Evolutionary conservation across 495 filamentous ascomycete species (phyloP).

Genomic region (Penicillium chermesinum): DNA sequence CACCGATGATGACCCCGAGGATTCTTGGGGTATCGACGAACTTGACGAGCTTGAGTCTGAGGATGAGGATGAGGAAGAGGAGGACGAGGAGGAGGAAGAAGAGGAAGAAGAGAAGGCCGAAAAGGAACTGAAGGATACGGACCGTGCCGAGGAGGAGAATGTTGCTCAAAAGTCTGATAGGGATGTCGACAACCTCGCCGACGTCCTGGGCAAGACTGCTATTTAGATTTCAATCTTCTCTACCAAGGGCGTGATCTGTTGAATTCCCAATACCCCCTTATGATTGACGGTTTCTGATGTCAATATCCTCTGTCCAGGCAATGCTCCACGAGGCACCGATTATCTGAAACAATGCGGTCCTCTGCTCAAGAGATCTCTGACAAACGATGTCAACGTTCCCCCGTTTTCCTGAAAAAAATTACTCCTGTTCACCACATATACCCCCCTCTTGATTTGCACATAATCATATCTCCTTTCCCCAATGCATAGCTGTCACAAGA

Average conservation of each 20-base stretch:
- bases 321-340: background rate
- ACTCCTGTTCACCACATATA: conserved; percentile 22
- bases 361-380: conserved; percentile 13
- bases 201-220: conserved; percentile 63
- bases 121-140: conserved; percentile 59
- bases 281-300: background rate
- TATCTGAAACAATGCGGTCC: conserved; percentile 2
- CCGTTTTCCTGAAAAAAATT: conserved; percentile 4
- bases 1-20: conserved; percentile 45
- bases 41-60: conserved; percentile 66
- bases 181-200: conserved; percentile 76
- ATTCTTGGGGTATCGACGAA: conserved; percentile 79
- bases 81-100: conserved; percentile 63
- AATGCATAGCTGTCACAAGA: conserved; percentile 19
- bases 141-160: conserved; percentile 68
- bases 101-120: conserved; percentile 55
- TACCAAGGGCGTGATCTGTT: too few species aligned
- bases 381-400: conserved; percentile 19
- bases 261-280: too few species aligned
- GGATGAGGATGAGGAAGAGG: conserved; percentile 63
- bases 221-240: conserved; percentile 16
- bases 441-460: conserved; percentile 26
- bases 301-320: background rate
- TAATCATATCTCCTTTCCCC: conserved; percentile 20
- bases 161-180: conserved; percentile 67